Evolutionary conservation across 768 basidiomycete species (phyloP).

Genomic region (Trichaptum fuscoviolaceum): DNA sequence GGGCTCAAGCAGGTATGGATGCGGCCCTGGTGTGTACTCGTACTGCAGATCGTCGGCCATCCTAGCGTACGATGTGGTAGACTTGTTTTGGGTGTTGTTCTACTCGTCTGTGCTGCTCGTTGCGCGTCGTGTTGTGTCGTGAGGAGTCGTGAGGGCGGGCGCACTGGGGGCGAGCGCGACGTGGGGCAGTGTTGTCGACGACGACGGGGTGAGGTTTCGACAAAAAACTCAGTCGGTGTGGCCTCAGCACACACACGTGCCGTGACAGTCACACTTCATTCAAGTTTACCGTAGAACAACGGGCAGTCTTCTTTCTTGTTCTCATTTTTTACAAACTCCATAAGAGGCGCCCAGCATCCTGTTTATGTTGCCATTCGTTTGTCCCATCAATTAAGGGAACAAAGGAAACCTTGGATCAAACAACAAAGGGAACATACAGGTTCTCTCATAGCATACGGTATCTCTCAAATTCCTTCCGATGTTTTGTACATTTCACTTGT

Average conservation of each 20-base stretch:
- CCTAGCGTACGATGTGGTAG: not conserved
- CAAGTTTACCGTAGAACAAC: no score
- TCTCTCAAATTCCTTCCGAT: no score
- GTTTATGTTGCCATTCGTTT: no score
- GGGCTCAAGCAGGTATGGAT: constrained; percentile 84
- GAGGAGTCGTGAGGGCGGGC: not conserved
- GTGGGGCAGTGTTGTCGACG: not conserved
- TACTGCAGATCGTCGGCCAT: not conserved
- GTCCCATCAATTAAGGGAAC: no score
- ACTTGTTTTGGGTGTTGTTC: not conserved
- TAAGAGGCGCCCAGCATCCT: no score
- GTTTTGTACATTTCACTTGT: no score
- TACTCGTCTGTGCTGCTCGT: not conserved
- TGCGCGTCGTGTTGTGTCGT: not conserved
- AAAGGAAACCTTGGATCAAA: no score
- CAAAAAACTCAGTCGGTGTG: not conserved
- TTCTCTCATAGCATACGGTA: no score
- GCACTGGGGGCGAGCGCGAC: not conserved
- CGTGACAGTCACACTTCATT: not conserved
- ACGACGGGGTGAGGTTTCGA: not conserved
- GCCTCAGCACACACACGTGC: not conserved
- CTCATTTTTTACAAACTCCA: no score
- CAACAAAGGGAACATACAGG: no score
- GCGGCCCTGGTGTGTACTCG: constrained; percentile 20
- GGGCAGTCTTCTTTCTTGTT: no score